A percentile compares a stretch with the other conserved stretches of the same genome.
Conservation (phyloP, 140 eudicot species). For the Anethum foeniculum region DNA sequence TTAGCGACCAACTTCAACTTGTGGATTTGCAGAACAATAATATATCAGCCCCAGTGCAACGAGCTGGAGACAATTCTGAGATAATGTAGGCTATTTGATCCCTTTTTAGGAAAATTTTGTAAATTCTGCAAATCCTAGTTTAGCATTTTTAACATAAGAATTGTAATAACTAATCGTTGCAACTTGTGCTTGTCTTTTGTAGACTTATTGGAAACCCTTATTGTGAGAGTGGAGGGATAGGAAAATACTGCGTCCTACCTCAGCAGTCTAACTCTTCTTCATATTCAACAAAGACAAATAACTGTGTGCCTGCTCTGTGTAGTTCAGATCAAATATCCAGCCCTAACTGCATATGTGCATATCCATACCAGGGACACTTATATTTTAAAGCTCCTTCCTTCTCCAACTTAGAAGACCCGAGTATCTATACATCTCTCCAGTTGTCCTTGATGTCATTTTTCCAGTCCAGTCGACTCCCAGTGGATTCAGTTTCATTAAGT, state of each 20-base stretch:
- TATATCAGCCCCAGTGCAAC: constrained; percentile 29
- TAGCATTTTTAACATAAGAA: not conserved
- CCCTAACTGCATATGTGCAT: constrained; percentile 66
- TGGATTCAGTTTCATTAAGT: constrained; percentile 61
- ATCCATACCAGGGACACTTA: constrained; percentile 69
- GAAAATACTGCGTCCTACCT: constrained; percentile 39
- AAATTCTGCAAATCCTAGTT: not conserved
- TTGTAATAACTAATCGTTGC: not conserved
- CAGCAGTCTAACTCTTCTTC: constrained; percentile 20
- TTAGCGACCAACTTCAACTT: constrained; percentile 49
- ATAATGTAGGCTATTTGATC: constrained; percentile 2
- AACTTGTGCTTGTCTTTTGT: constrained; percentile 19
- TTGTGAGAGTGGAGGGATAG: constrained; percentile 29
- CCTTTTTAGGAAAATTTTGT: not conserved
- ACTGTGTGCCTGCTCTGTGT: constrained; percentile 47
- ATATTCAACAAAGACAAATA: constrained; percentile 46
- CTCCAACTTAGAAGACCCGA: constrained; percentile 48
- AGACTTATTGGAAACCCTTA: constrained; percentile 65
- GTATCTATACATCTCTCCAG: constrained; percentile 32
- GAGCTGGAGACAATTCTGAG: constrained; percentile 7
- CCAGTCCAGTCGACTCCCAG: constrained; percentile 32
- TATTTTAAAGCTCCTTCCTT: constrained; percentile 68
- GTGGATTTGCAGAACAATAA: constrained; percentile 49
- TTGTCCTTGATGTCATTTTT: constrained; percentile 21
- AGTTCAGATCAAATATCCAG: constrained; percentile 43